A percentile compares a stretch with the other conserved stretches of the same genome.
These are phyloP conservation scores for Pseudogymnoascus sp. DNA, from an alignment of 2,329 filamentous ascomycete genomes.

Conservation along the genomic window DNA sequence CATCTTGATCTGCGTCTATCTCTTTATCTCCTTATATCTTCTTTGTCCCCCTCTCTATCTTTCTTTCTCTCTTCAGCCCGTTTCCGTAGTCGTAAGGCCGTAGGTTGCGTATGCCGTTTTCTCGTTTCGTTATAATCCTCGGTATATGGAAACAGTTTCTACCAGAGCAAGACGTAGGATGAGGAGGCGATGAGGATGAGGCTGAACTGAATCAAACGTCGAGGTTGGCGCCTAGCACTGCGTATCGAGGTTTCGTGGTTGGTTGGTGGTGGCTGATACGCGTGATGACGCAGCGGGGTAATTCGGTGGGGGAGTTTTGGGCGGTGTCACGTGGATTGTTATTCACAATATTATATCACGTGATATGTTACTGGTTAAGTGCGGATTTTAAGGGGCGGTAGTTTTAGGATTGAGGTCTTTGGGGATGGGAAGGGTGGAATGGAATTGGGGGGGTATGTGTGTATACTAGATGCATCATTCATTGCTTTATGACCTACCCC, in stretches of 20 bases:
- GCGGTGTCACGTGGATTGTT: background rate
- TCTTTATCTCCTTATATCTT: background rate
- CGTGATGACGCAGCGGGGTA: background rate
- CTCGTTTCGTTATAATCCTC: background rate
- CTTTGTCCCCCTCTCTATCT: background rate
- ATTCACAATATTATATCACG: background rate
- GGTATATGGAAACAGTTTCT: background rate
- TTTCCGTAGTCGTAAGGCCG: background rate
- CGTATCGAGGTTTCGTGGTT: background rate
- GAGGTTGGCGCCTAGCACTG: background rate
- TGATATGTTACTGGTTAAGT: background rate
- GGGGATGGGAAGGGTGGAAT: background rate
- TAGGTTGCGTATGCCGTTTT: background rate
- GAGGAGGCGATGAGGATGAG: background rate
- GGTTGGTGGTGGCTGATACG: background rate
- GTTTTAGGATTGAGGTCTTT: background rate
- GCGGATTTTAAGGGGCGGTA: background rate
- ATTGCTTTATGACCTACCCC: background rate
- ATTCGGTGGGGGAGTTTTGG: background rate
- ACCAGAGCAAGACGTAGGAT: background rate
- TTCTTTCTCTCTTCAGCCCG: background rate
- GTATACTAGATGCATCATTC: background rate
- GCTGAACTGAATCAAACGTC: background rate
- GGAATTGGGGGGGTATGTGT: background rate
- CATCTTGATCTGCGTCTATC: background rate